phyloP scores from a whole-genome alignment of 169 alveolate species.

The Plasmodium relictum region DNA sequence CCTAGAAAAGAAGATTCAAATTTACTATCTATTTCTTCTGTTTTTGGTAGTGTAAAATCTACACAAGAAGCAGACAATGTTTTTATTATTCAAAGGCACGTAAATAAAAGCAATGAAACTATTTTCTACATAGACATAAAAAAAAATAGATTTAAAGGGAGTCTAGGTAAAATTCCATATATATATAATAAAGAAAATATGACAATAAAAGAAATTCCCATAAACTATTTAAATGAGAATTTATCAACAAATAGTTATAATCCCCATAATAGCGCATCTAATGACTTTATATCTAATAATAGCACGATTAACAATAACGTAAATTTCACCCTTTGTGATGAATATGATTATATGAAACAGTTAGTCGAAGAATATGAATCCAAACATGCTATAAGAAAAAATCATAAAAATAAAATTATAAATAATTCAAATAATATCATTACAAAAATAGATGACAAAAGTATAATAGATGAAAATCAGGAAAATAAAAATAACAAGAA shows the following conservation, averaged over 20 bases:
- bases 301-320: neutral
- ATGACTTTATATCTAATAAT: slow-evolving; percentile 1
- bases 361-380: slow-evolving; percentile 71
- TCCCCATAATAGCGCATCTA: neutral
- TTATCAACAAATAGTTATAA: slow-evolving; percentile 18
- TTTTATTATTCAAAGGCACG: slow-evolving; percentile 90
- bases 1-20: slow-evolving; percentile 96
- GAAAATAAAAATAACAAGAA: neutral
- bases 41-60: slow-evolving; percentile 96
- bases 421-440: neutral
- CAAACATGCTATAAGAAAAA: slow-evolving; percentile 28
- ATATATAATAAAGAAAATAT: slow-evolving; percentile 75
- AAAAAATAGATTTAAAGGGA: slow-evolving; percentile 96
- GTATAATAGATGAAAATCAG: neutral
- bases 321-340: slow-evolving; percentile 62
- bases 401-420: neutral
- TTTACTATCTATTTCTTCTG: slow-evolving; percentile 91
- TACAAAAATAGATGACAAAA: neutral
- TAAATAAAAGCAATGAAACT: slow-evolving; percentile 78
- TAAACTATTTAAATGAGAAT: slow-evolving; percentile 33
- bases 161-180: slow-evolving; percentile 89
- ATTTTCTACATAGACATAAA: slow-evolving; percentile 88
- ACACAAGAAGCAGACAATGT: slow-evolving; percentile 98
- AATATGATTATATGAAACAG: slow-evolving; percentile 71
- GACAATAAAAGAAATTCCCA: slow-evolving; percentile 75